Conservation (phyloP, 257 asterid species). For the Solanum chiquidenum region DNA sequence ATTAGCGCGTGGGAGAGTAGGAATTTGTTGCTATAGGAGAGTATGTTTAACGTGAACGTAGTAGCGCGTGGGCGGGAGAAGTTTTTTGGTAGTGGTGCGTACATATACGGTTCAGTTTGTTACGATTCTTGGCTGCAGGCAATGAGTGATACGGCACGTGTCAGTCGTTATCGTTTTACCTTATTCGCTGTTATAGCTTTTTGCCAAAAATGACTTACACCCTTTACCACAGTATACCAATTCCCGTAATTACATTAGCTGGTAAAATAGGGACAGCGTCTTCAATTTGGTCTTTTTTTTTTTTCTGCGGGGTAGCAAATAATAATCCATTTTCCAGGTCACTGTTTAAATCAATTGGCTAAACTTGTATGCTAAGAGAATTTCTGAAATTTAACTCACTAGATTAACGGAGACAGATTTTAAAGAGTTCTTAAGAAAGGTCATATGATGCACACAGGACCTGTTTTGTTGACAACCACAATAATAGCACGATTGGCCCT, state of each 20-base stretch:
- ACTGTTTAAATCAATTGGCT: neutral
- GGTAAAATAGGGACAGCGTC: neutral
- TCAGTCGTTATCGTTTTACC: neutral
- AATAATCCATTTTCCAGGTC: neutral
- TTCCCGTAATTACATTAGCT: neutral
- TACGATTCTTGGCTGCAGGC: neutral
- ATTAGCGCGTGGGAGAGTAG: no score
- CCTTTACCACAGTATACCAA: neutral
- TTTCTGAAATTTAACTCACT: neutral
- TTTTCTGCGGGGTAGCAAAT: neutral
- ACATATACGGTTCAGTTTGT: neutral
- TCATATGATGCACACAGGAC: neutral
- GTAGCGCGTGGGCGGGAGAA: neutral
- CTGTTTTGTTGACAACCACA: neutral
- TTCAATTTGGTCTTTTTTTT: neutral
- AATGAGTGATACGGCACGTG: neutral
- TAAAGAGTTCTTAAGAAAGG: neutral
- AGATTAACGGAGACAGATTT: neutral
- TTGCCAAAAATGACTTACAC: neutral
- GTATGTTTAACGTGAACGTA: neutral
- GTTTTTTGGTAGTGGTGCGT: neutral
- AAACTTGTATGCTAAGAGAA: neutral
- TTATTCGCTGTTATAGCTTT: neutral
- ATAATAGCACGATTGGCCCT: neutral
- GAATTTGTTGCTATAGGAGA: neutral